Percentiles rank a stretch among this genome's conserved stretches.
Evolutionary conservation across 176 grass and related monocot species (phyloP).

Genomic region (Hyparrhenia diplandra): DNA sequence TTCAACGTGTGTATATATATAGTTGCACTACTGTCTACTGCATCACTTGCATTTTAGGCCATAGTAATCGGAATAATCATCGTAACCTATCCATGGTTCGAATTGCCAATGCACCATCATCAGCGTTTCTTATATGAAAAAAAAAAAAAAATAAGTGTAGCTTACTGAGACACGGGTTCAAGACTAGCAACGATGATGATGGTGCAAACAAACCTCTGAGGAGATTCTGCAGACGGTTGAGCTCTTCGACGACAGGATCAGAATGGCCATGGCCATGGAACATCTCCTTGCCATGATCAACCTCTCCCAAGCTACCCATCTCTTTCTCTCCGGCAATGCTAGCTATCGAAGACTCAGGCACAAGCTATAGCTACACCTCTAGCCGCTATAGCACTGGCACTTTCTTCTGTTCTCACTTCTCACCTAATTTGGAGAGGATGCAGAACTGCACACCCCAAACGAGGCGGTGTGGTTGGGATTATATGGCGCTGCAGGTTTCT

Average conservation of each 20-base stretch:
- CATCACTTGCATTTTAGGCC: neutral
- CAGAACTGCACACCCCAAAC: neutral
- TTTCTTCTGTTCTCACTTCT: slow-evolving; percentile 11
- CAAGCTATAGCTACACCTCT: neutral
- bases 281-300: slow-evolving; percentile 49
- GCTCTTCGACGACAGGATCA: slow-evolving; percentile 62
- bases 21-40: too few species aligned
- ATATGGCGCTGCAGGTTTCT: slow-evolving; percentile 37
- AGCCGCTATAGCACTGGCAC: neutral
- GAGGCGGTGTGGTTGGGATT: slow-evolving; percentile 46
- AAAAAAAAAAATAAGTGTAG: neutral
- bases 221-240: slow-evolving; percentile 74
- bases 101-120: neutral
- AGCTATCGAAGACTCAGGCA: too few species aligned
- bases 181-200: neutral
- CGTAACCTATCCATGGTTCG: neutral
- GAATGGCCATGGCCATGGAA: slow-evolving; percentile 40
- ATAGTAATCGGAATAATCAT: neutral
- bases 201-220: slow-evolving; percentile 58
- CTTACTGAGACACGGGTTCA: neutral
- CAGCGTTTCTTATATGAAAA: neutral
- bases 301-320: slow-evolving; percentile 84
- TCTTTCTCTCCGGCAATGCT: neutral
- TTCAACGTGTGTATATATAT: too few species aligned
- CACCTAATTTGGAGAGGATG: too few species aligned